phyloP scores from a whole-genome alignment of 352 stramenopile genomes.

The Pythium rhizo-oryzae region DNA sequence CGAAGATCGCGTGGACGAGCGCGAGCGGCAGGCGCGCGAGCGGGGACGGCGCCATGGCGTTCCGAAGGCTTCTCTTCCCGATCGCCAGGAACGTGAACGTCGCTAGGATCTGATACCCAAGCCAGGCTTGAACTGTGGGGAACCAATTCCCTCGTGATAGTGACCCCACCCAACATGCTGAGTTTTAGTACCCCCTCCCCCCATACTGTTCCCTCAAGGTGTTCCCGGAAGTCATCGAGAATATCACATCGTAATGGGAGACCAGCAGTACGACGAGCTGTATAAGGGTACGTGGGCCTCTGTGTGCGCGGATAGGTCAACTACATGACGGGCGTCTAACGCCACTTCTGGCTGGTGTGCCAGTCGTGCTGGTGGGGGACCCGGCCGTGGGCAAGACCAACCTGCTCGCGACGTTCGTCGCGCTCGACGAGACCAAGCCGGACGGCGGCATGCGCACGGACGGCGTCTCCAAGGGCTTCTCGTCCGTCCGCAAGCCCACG shows the following conservation, averaged over 20 bases:
- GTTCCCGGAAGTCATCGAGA: too few species aligned
- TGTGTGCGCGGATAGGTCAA: neutral
- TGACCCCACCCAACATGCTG: too few species aligned
- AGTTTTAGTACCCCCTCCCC: too few species aligned
- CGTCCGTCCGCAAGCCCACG: slow-evolving; percentile 64
- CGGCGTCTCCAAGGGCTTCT: slow-evolving; percentile 50
- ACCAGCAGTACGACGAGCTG: slow-evolving; percentile 78
- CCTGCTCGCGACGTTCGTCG: slow-evolving; percentile 82
- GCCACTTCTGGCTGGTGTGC: neutral
- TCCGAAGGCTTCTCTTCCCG: too few species aligned
- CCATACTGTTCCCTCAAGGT: neutral
- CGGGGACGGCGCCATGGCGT: neutral
- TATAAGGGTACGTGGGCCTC: slow-evolving; percentile 63
- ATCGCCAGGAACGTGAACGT: too few species aligned
- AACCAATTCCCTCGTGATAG: neutral
- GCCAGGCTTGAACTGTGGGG: too few species aligned
- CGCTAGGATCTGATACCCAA: too few species aligned
- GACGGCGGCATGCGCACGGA: slow-evolving; percentile 30
- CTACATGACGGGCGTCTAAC: neutral
- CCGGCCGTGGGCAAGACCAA: slow-evolving; percentile 91
- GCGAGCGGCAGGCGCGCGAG: slow-evolving; percentile 10
- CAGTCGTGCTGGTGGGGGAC: slow-evolving; percentile 81
- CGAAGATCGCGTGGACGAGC: slow-evolving; percentile 23
- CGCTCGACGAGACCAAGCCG: slow-evolving; percentile 33
- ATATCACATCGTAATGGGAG: slow-evolving; percentile 18